Evolutionary conservation across 2,329 filamentous ascomycete genomes (phyloP), one percentile per base, ranked within the genome.

Genomic region (Orbilia oligospora): DNA sequence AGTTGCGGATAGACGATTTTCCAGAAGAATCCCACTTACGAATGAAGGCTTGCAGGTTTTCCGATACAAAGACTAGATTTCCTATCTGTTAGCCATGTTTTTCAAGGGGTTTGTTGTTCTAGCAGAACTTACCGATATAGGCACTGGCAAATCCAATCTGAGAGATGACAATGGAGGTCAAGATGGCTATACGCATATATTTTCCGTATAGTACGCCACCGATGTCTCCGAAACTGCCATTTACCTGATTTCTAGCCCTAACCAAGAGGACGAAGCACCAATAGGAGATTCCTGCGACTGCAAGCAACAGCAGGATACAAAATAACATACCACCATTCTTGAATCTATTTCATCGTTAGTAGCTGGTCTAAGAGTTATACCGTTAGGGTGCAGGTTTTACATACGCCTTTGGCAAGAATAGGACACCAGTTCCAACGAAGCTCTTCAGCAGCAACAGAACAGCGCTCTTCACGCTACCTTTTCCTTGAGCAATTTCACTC

Each of bases 261-360:
- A 97, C 94, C 36, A 99, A 89, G 14, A 99, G 88, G 49, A 99
- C 94, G 85, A 99, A 99, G 86, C 94, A 97, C 86, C 97, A 97
- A 85, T 97, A 99, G 84, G 94, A 97, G 76, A 99, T 87, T 1
- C 89, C 87, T 5, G 96, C 94, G 16, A 99, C 93, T 46, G 88
- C 89, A 22, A 99, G 87, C n/a, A 99, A 89, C 16, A 99, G 92
- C 65, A 97, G 81, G 83, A 97, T 97, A 82, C 94, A 97, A 85
- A 99, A 99, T 16, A 97, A 86, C 94, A 99, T 98, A 75, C 96
- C 96, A 68, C 96, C 96, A 24, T 79, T 79, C 44, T 79, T 73
- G 48, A 79, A 79, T 24, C 76, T 79, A 46, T 49, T 22, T 9
- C 10, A 14, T 4, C 1, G 41, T 79, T 30, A 75, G 70, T 33